Evolutionary conservation across 345 rosid species (phyloP).

Genomic region (Rhodomyrtus tomentosa): DNA sequence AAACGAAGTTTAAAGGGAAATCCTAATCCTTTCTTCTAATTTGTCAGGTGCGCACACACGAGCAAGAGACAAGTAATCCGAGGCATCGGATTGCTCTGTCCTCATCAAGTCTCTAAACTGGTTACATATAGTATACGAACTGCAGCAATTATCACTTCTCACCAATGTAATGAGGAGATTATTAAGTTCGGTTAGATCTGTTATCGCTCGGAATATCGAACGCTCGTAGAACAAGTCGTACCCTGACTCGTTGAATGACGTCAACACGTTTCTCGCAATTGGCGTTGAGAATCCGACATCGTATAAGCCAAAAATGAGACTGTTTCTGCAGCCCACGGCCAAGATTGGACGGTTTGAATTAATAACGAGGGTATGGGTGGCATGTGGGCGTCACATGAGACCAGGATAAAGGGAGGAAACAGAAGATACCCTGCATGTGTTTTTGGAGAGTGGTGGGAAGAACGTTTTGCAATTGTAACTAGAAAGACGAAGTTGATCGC

Average conservation of each 20-base stretch:
- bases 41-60: neutral
- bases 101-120: neutral
- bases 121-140: neutral
- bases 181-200: neutral
- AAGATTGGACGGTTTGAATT: neutral
- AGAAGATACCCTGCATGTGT: neutral
- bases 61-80: neutral
- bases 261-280: neutral
- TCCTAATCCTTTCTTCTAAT: neutral
- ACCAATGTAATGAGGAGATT: neutral
- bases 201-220: neutral
- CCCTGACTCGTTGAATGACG: neutral
- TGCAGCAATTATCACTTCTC: neutral
- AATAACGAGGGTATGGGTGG: neutral
- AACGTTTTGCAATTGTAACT: neutral
- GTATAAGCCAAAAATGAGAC: neutral
- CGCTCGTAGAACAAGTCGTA: neutral
- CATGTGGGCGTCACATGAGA: neutral
- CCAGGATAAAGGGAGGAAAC: neutral
- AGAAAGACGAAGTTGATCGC: neutral
- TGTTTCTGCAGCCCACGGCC: neutral
- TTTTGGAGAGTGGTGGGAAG: neutral
- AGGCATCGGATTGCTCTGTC: neutral
- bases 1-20: neutral
- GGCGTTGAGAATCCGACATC: neutral